phyloP scores from a whole-genome alignment of 805 yeast genomes.

The Candida michaelii region DNA sequence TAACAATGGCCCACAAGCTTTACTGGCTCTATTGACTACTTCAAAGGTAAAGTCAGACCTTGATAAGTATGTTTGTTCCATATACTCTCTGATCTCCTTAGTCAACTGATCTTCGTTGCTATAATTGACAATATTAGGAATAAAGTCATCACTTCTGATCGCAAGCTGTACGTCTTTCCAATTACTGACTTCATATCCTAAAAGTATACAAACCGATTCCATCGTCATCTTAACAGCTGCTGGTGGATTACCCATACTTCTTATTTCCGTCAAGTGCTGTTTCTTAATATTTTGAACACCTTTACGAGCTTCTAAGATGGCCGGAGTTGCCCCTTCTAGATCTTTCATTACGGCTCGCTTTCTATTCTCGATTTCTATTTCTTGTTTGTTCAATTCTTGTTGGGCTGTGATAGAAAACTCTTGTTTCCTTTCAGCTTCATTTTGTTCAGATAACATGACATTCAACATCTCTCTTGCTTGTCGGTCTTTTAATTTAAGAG shows the following conservation, averaged over 20 bases:
- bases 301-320: slow-evolving; percentile 75
- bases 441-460: slow-evolving; percentile 78
- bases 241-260: slow-evolving; percentile 91
- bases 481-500: slow-evolving; percentile 54
- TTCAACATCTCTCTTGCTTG: slow-evolving; percentile 73
- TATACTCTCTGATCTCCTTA: slow-evolving; percentile 47
- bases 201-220: slow-evolving; percentile 82
- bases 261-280: slow-evolving; percentile 83
- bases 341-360: slow-evolving; percentile 57
- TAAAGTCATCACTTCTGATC: slow-evolving; percentile 86
- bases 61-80: slow-evolving; percentile 62
- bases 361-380: slow-evolving; percentile 55
- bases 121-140: slow-evolving; percentile 74
- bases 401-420: slow-evolving; percentile 82
- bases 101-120: slow-evolving; percentile 62
- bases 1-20: slow-evolving; percentile 89
- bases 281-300: slow-evolving; percentile 94
- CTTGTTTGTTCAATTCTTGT: slow-evolving; percentile 66
- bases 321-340: slow-evolving; percentile 78
- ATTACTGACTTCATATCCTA: slow-evolving; percentile 62
- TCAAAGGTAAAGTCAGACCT: slow-evolving; percentile 67
- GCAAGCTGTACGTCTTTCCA: slow-evolving; percentile 86
- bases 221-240: slow-evolving; percentile 78
- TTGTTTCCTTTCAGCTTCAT: slow-evolving; percentile 87
- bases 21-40: slow-evolving; percentile 82